Conservation (phyloP, 2,329 filamentous ascomycete species). For the Fusarium humuli region DNA sequence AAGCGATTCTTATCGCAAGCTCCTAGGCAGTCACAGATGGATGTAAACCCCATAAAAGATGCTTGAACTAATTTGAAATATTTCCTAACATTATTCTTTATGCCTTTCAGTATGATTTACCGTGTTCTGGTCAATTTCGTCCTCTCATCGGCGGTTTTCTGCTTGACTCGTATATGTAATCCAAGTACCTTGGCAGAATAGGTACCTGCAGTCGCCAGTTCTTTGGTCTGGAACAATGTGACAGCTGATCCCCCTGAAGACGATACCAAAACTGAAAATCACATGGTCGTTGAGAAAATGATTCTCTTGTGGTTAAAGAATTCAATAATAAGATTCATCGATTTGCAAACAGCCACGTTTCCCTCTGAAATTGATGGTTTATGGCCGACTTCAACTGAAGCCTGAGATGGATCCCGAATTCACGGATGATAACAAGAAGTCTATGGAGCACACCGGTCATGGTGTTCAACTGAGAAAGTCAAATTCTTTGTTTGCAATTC, state of each 20-base stretch:
- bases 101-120: rapidly evolving
- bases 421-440: neutral
- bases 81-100: rapidly evolving
- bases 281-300: neutral
- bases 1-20: neutral
- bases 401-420: neutral
- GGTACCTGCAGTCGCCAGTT: neutral
- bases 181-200: neutral
- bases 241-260: neutral
- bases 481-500: neutral
- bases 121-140: neutral
- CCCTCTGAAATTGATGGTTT: neutral
- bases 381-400: neutral
- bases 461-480: neutral
- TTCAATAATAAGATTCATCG: neutral
- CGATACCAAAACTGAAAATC: neutral
- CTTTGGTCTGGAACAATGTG: conserved; percentile 3
- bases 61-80: too few species aligned
- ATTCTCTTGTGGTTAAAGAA: neutral
- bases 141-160: neutral
- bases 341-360: neutral
- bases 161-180: too few species aligned
- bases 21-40: neutral
- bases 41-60: too few species aligned
- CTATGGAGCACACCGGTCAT: neutral